phyloP scores from a whole-genome alignment of 148 eudicot genomes.

The Salicornia ramosissima region DNA sequence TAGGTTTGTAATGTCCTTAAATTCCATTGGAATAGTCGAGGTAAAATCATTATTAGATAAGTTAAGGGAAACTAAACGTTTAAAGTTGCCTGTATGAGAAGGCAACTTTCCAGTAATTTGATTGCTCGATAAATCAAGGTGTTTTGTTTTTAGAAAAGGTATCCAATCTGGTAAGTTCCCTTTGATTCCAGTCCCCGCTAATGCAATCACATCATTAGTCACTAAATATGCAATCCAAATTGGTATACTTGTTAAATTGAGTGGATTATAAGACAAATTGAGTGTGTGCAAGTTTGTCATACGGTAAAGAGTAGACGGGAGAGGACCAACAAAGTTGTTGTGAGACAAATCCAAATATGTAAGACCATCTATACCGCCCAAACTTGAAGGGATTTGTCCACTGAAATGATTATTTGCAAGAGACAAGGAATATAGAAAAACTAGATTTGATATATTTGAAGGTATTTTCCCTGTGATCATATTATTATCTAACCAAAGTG shows the following conservation, averaged over 20 bases:
- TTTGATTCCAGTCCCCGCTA: background rate
- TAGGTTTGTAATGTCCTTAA: conserved; percentile 39
- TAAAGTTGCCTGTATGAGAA: conserved; percentile 70
- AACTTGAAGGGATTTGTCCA: conserved; percentile 52
- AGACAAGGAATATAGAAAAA: conserved; percentile 31
- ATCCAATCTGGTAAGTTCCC: background rate
- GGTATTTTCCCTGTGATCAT: conserved; percentile 48
- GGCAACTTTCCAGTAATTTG: conserved; percentile 54
- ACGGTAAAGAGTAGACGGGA: background rate
- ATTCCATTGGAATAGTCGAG: conserved; percentile 41
- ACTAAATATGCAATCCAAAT: background rate
- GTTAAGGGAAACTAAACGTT: conserved; percentile 46
- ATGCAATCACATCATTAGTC: background rate
- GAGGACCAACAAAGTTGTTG: background rate
- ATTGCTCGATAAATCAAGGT: conserved; percentile 57
- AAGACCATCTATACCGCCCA: conserved; percentile 30
- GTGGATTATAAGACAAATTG: background rate
- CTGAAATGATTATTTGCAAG: conserved; percentile 42
- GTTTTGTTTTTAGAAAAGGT: background rate
- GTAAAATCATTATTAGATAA: conserved; percentile 52
- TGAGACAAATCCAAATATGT: background rate
- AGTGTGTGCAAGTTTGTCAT: background rate
- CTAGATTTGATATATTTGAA: conserved; percentile 39
- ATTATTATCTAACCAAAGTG: conserved; percentile 58
- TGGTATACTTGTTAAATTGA: background rate